A percentile compares a stretch with the other conserved stretches of the same genome.
Evolutionary conservation across 208 protist genomes (phyloP).

Genomic region (Angomonas deanei): DNA sequence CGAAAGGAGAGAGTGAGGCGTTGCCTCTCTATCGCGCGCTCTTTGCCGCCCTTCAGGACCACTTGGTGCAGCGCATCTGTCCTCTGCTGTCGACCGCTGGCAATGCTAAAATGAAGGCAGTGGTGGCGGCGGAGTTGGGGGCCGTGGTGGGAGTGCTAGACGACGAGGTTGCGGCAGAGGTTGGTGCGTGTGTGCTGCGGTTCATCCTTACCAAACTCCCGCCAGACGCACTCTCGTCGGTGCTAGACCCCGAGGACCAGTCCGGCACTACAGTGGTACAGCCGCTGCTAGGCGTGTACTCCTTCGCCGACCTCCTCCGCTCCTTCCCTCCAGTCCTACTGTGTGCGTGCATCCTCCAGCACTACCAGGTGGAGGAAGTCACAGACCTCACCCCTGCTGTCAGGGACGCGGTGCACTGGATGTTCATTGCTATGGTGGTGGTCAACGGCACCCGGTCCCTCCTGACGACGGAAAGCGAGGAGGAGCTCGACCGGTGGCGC

Average conservation of each 20-base stretch:
- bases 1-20: not conserved
- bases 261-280: not conserved
- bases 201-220: not conserved
- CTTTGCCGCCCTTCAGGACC: not conserved
- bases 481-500: not conserved
- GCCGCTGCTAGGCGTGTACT: constrained; percentile 24
- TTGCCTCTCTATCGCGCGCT: not conserved
- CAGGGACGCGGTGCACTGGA: not conserved
- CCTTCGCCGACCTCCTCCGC: constrained; percentile 9
- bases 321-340: constrained; percentile 28
- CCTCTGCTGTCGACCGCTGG: constrained; percentile 7
- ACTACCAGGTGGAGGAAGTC: not conserved
- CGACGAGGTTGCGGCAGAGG: not conserved
- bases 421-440: constrained; percentile 1
- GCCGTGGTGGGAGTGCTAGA: constrained; percentile 2
- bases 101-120: constrained; percentile 18
- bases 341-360: constrained; percentile 15
- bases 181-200: not conserved
- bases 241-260: not conserved
- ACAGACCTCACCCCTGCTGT: not conserved
- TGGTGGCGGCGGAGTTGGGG: constrained; percentile 18
- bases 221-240: not conserved
- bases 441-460: not conserved
- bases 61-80: not conserved
- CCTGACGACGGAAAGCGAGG: constrained; percentile 7